Evolutionary conservation across 768 basidiomycete genomes (phyloP), one percentile per base, ranked within the genome.

Genomic region (Serendipita vermifera): DNA sequence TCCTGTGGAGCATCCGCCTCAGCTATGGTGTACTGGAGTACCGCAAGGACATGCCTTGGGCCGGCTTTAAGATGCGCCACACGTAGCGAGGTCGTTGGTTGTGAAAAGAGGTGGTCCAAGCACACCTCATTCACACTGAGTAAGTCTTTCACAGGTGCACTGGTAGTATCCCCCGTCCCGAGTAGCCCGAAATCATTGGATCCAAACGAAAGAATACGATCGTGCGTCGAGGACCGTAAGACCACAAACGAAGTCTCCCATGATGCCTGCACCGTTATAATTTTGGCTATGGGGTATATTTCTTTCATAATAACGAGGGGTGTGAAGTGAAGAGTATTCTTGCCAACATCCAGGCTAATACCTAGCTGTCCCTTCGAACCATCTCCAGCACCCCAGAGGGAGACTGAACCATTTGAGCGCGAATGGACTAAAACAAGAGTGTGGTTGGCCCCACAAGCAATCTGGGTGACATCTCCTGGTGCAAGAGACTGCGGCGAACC

Each of bases 161-260:
- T 36, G 35, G 20, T 27, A 51, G 56, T 31, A 59, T 60, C 7
- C 31, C 46, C 57, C 57, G 56, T 33, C 39, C 89, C 90, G 40
- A 90, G 73, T 65, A 85, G 82, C 2, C 88, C 90, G 62, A 82
- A 90, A 64, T 90, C 90, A 68, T 93, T 76, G 1, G 81, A 76
- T 1, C 93, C 93, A 75, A 92, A 82, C 2, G 90, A 80, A 22
- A 94, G 63, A 27, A 93, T 60, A 6, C 36, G 24, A 43, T 67
- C 64, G 24, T 64, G 63, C 4, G 65, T 71, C 14, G 65, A 60
- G 53, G 62, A 64, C 9, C 77, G 74, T 13, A 89, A 69, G 2
- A 81, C 82, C 40, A 88, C 68, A 62, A 84, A 89, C 54, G 81
- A 81, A 5, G 89, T 88, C 67, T 94, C 85, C 91, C 92, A 96